phyloP scores from a whole-genome alignment of 2,329 filamentous ascomycete genomes.

The Fusarium praegraminearum region DNA sequence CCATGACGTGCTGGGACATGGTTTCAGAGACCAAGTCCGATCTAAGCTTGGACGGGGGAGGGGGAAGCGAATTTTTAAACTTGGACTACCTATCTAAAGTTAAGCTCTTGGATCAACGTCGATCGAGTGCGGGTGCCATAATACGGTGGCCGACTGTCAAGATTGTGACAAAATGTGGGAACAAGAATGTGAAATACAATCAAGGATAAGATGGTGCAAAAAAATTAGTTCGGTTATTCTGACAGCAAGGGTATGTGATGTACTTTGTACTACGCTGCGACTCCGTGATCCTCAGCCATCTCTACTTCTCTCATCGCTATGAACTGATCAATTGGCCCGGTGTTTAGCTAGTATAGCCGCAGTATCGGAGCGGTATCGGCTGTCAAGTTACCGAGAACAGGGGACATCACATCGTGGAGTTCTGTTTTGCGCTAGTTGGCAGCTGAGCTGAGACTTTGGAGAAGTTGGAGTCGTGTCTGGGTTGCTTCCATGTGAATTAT shows the following conservation, averaged over 20 bases:
- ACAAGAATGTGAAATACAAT: neutral
- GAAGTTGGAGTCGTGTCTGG: constrained; percentile 12
- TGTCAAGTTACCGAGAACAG: constrained; percentile 24
- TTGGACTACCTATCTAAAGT: constrained; percentile 31
- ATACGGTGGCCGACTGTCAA: neutral
- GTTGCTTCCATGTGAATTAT: constrained; percentile 5
- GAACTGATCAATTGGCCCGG: constrained; percentile 23
- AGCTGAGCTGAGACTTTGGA: constrained; percentile 21
- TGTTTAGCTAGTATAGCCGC: constrained; percentile 32
- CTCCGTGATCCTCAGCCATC: constrained; percentile 32
- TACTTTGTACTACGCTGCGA: constrained; percentile 14
- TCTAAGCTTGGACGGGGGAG: constrained; percentile 7
- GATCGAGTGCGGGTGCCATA: constrained; percentile 19
- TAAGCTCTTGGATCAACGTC: constrained; percentile 25
- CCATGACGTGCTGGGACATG: constrained; percentile 36
- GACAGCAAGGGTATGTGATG: constrained; percentile 21
- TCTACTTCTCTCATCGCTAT: constrained; percentile 3
- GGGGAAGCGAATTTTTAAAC: constrained; percentile 19
- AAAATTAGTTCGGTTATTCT: neutral
- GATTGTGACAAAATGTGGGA: constrained; percentile 17
- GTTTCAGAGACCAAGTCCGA: constrained; percentile 8
- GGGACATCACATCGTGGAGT: constrained; percentile 18
- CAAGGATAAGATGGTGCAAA: constrained; percentile 3
- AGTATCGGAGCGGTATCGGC: constrained; percentile 31
- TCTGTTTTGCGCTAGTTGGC: constrained; percentile 18